Conservation (phyloP, 306 rosid species). For the Urtica urens region DNA sequence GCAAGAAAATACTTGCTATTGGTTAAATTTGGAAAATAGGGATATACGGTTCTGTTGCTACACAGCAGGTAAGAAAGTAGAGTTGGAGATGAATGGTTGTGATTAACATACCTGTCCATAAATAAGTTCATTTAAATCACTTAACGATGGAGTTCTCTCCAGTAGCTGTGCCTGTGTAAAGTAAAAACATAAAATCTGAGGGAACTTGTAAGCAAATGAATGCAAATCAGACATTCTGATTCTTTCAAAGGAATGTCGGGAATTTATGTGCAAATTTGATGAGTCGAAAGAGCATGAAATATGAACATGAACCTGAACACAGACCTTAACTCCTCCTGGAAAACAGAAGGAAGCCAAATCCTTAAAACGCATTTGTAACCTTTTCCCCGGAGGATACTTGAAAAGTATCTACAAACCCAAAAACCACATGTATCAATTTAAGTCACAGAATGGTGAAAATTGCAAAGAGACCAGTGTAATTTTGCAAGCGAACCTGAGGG, state of each 20-base stretch:
- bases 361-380: conserved; percentile 48
- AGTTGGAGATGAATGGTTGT: neutral
- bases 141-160: conserved; percentile 91
- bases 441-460: neutral
- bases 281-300: conserved; percentile 7
- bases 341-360: conserved; percentile 84
- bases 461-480: neutral
- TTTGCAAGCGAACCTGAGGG: conserved; percentile 58
- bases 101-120: conserved; percentile 69
- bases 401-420: conserved; percentile 51
- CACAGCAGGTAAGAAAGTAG: neutral
- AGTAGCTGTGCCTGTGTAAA: conserved; percentile 60
- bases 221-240: no score
- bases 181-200: conserved; percentile 25
- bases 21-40: conserved; percentile 8
- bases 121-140: conserved; percentile 82
- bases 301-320: conserved; percentile 22
- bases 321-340: conserved; percentile 79
- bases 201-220: no score
- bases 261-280: neutral
- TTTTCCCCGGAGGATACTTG: conserved; percentile 78
- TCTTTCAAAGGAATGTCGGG: no score
- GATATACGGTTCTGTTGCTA: conserved; percentile 8
- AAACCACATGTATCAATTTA: neutral
- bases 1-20: conserved; percentile 12